These are phyloP conservation scores for Aspergillus novofumigatus DNA, from an alignment of 2,329 filamentous ascomycete species.

Conservation along the genomic window DNA sequence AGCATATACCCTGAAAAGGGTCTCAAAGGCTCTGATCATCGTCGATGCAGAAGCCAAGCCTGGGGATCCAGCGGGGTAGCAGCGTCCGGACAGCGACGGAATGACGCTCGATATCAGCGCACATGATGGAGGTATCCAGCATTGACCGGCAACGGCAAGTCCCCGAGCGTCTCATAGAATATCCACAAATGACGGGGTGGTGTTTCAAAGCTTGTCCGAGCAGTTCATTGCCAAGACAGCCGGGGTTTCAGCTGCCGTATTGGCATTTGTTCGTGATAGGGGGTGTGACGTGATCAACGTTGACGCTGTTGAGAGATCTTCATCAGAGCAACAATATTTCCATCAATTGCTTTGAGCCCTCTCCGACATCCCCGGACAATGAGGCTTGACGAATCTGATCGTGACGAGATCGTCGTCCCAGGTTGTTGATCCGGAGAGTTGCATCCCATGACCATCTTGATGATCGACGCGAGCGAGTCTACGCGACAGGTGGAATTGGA, in stretches of 20 bases:
- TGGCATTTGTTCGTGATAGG: background rate
- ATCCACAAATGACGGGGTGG: background rate
- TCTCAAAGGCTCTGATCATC: background rate
- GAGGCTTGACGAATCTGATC: background rate
- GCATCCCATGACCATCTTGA: too few relatives aligned
- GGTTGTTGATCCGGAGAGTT: too few relatives aligned
- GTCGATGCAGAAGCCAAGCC: background rate
- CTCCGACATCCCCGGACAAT: too few relatives aligned
- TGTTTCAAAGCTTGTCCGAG: background rate
- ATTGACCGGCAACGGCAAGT: background rate
- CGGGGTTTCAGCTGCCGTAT: background rate
- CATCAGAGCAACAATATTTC: background rate
- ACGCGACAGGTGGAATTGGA: background rate
- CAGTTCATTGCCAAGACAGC: background rate
- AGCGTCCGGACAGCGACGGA: background rate
- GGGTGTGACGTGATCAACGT: background rate
- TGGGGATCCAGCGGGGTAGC: background rate
- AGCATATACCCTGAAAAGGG: background rate
- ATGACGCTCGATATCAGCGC: background rate
- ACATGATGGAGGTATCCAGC: background rate
- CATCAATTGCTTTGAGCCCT: background rate
- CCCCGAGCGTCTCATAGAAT: background rate
- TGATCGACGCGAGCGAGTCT: background rate
- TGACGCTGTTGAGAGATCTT: background rate
- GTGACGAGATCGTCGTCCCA: background rate